These are phyloP conservation scores for Blastocystis sp. DNA, from an alignment of 352 stramenopile species.

Conservation along the genomic window DNA sequence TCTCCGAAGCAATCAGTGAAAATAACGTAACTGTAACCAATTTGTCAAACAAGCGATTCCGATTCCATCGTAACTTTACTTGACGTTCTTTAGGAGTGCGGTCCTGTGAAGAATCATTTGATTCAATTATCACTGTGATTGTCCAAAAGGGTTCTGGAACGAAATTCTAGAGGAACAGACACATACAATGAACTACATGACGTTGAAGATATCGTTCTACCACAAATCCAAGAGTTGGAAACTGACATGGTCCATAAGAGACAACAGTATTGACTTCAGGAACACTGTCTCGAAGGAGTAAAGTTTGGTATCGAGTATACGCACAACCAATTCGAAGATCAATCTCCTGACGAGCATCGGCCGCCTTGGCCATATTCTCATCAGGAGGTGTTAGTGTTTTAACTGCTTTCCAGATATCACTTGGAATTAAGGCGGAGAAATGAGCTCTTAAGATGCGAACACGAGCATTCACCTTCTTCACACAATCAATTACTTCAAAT, in stretches of 20 bases:
- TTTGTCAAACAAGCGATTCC: slow-evolving; percentile 89
- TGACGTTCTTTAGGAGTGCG: not conserved
- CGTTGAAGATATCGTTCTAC: slow-evolving; percentile 83
- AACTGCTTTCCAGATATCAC: slow-evolving; percentile 84
- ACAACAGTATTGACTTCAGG: slow-evolving; percentile 78
- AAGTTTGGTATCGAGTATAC: slow-evolving; percentile 91
- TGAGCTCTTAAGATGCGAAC: slow-evolving; percentile 75
- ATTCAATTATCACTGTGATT: slow-evolving; percentile 78
- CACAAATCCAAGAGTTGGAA: slow-evolving; percentile 95
- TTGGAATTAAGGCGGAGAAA: slow-evolving; percentile 87
- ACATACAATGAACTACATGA: slow-evolving; percentile 70
- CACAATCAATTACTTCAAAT: slow-evolving; percentile 89
- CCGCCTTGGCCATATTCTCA: slow-evolving; percentile 72
- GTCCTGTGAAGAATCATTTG: not conserved
- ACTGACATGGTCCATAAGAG: slow-evolving; percentile 98
- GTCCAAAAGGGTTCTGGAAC: slow-evolving; percentile 90
- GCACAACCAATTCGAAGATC: slow-evolving; percentile 87
- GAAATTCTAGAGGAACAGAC: slow-evolving; percentile 90
- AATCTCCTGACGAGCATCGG: slow-evolving; percentile 87
- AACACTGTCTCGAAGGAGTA: slow-evolving; percentile 76
- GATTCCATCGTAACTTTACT: slow-evolving; percentile 87
- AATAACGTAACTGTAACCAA: slow-evolving; percentile 87
- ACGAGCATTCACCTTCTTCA: slow-evolving; percentile 76
- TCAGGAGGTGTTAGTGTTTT: slow-evolving; percentile 73
- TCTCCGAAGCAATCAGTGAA: slow-evolving; percentile 27